phyloP scores from a whole-genome alignment of 2,329 filamentous ascomycete genomes.

The Sclerotinia subarctica region DNA sequence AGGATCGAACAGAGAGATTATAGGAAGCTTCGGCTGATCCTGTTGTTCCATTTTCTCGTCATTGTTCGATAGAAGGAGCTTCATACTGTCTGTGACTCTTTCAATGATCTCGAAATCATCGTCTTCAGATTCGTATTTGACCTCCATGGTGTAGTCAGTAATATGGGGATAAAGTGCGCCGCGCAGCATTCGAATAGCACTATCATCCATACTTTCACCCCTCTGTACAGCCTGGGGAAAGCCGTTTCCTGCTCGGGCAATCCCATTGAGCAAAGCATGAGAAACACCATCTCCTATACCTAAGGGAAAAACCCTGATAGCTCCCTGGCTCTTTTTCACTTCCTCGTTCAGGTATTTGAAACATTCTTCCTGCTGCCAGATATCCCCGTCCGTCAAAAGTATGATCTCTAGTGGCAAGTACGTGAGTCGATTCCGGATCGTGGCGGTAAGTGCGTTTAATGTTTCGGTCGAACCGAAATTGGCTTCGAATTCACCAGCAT shows the following conservation, averaged over 20 bases:
- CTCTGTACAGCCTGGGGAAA: conserved; percentile 60
- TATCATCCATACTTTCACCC: conserved; percentile 64
- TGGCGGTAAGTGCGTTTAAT: conserved; percentile 44
- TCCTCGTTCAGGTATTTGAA: conserved; percentile 47
- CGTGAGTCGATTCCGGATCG: conserved; percentile 44
- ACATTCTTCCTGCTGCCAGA: conserved; percentile 47
- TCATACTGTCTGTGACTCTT: conserved; percentile 50
- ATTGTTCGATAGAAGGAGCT: conserved; percentile 36
- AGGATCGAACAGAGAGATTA: conserved; percentile 57
- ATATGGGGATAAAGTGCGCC: conserved; percentile 65
- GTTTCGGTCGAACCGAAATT: conserved; percentile 56
- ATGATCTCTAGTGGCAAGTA: conserved; percentile 53
- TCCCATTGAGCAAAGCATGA: conserved; percentile 52
- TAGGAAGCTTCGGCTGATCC: background rate
- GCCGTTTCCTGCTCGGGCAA: conserved; percentile 53
- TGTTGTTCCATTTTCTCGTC: background rate
- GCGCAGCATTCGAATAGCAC: conserved; percentile 72
- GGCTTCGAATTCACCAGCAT: conserved; percentile 45
- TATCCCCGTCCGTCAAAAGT: conserved; percentile 55
- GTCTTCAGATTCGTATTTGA: conserved; percentile 52
- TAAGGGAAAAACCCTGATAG: conserved; percentile 52
- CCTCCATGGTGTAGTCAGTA: conserved; percentile 59
- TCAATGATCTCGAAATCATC: conserved; percentile 64
- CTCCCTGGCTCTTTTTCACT: conserved; percentile 42
- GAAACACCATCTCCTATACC: conserved; percentile 53